Evolutionary conservation across 768 basidiomycete species (phyloP).

Genomic region (Termitomyces sp.): DNA sequence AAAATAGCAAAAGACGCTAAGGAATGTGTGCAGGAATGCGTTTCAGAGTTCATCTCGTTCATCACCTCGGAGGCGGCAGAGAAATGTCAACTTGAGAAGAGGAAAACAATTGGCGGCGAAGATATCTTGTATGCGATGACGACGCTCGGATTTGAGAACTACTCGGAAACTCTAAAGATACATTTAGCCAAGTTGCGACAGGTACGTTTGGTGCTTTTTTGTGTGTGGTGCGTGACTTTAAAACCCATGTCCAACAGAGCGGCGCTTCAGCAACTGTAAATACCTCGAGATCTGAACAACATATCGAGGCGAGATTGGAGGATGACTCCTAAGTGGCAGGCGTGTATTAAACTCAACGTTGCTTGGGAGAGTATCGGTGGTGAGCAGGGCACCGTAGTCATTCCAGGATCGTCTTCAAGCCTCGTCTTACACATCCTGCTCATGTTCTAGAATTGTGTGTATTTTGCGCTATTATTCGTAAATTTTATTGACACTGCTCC

Average conservation of each 20-base stretch:
- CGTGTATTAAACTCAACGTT: not conserved
- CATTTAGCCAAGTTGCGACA: conserved; percentile 87
- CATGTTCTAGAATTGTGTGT: conserved; percentile 11
- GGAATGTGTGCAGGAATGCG: conserved; percentile 97
- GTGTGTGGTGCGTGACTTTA: not conserved
- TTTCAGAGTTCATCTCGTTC: conserved; percentile 97
- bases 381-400: not conserved
- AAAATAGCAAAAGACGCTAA: conserved; percentile 99
- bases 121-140: conserved; percentile 96
- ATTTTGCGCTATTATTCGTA: conserved; percentile 7
- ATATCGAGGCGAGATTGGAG: conserved; percentile 24
- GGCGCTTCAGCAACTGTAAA: conserved; percentile 17
- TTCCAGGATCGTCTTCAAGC: conserved; percentile 1
- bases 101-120: conserved; percentile 97
- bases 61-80: conserved; percentile 97
- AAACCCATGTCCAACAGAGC: conserved; percentile 9
- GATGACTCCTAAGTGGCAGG: conserved; percentile 16
- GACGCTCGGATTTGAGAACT: conserved; percentile 90
- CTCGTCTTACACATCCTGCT: conserved; percentile 1
- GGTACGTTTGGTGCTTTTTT: conserved; percentile 31
- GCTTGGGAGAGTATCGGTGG: not conserved
- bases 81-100: conserved; percentile 89
- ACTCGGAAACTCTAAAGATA: conserved; percentile 87
- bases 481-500: conserved; percentile 5
- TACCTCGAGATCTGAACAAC: conserved; percentile 19